These are phyloP conservation scores for Diaporthe caulivora DNA, from an alignment of 2,329 filamentous ascomycete species.

Conservation along the genomic window DNA sequence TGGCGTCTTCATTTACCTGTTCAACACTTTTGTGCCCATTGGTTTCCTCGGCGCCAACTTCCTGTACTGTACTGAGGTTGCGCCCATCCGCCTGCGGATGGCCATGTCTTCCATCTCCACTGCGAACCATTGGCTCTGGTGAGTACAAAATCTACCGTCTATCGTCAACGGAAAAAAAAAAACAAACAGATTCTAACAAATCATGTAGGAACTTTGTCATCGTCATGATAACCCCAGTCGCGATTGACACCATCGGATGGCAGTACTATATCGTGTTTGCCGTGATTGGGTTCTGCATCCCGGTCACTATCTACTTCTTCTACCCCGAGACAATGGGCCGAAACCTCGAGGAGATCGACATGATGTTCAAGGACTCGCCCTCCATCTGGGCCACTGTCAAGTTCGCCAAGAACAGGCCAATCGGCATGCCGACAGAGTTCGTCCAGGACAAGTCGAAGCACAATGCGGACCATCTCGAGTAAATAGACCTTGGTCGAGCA, in stretches of 20 bases:
- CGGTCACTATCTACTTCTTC: conserved; percentile 57
- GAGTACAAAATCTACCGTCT: conserved; percentile 36
- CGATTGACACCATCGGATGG: conserved; percentile 64
- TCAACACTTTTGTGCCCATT: conserved; percentile 71
- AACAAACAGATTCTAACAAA: not conserved
- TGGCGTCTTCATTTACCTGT: conserved; percentile 69
- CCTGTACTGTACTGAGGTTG: conserved; percentile 70
- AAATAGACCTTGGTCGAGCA: not conserved
- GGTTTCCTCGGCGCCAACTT: conserved; percentile 72
- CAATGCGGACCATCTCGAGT: conserved; percentile 25
- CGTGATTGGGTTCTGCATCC: conserved; percentile 58
- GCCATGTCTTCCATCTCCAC: conserved; percentile 69
- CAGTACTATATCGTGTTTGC: conserved; percentile 65
- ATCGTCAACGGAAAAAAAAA: not conserved
- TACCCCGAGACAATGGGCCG: conserved; percentile 65
- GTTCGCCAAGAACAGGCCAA: conserved; percentile 51
- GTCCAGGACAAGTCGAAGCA: conserved; percentile 37
- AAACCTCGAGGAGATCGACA: conserved; percentile 59
- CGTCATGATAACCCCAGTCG: conserved; percentile 58
- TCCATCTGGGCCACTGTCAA: conserved; percentile 52
- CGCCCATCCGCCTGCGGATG: conserved; percentile 63
- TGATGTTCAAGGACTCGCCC: conserved; percentile 57
- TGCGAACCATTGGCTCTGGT: conserved; percentile 65
- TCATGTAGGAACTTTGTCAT: conserved; percentile 57
- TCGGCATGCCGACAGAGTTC: conserved; percentile 39